phyloP scores from a whole-genome alignment of 2,329 filamentous ascomycete genomes.

The Clonostachys rosea region DNA sequence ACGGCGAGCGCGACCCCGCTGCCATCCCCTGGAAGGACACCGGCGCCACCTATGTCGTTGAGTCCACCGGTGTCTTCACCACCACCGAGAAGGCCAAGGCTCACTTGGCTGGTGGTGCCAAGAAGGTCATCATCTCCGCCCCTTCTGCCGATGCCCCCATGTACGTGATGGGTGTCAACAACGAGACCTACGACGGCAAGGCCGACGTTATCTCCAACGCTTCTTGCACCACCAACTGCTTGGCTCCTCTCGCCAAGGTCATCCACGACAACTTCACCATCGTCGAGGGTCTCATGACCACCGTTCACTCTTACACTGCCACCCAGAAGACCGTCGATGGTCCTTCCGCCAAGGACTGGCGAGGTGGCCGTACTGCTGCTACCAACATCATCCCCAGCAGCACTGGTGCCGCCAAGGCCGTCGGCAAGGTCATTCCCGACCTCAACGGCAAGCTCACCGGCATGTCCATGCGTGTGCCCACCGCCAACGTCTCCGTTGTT shows the following conservation, averaged over 20 bases:
- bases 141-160: slow-evolving; percentile 95
- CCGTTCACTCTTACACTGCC: slow-evolving; percentile 98
- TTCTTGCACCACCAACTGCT: slow-evolving; percentile 99
- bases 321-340: slow-evolving; percentile 99
- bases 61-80: slow-evolving; percentile 99
- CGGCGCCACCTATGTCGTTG: slow-evolving; percentile 89
- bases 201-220: slow-evolving; percentile 97
- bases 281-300: slow-evolving; percentile 99
- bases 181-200: slow-evolving; percentile 86
- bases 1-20: slow-evolving; percentile 85
- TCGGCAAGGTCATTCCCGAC: slow-evolving; percentile 98
- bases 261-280: slow-evolving; percentile 98
- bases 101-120: slow-evolving; percentile 94
- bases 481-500: slow-evolving; percentile 97
- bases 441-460: slow-evolving; percentile 99
- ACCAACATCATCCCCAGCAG: slow-evolving; percentile 99
- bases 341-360: slow-evolving; percentile 98
- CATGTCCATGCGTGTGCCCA: slow-evolving; percentile 99
- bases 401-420: slow-evolving; percentile 99
- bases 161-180: slow-evolving; percentile 99
- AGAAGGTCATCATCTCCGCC: slow-evolving; percentile 95
- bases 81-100: slow-evolving; percentile 92
- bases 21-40: slow-evolving; percentile 86
- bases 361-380: slow-evolving; percentile 96
- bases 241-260: slow-evolving; percentile 98